Percentiles rank a stretch among this genome's conserved stretches.
These are phyloP conservation scores for Zymoseptoria crescenta DNA, from an alignment of 2,329 filamentous ascomycete species.

Conservation along the genomic window DNA sequence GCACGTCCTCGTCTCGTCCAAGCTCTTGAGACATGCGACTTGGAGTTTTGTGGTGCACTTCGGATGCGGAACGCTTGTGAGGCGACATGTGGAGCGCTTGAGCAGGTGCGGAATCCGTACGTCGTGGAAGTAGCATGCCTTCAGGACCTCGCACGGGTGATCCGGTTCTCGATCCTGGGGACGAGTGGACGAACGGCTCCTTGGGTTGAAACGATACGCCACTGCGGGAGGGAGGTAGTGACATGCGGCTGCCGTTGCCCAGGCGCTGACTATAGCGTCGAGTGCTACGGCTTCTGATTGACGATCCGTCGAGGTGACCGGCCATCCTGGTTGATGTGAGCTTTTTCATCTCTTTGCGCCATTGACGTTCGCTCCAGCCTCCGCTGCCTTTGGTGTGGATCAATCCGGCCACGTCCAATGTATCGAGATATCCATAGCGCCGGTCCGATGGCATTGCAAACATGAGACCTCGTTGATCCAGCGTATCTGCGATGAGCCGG, in stretches of 20 bases:
- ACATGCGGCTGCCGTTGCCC: constrained; percentile 33
- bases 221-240: constrained; percentile 29
- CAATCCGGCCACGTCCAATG: constrained; percentile 71
- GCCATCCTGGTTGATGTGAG: constrained; percentile 73
- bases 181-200: constrained; percentile 35
- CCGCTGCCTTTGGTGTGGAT: constrained; percentile 71
- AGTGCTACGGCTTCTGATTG: constrained; percentile 19
- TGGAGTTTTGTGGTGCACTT: constrained; percentile 35
- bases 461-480: constrained; percentile 87
- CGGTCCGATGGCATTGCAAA: constrained; percentile 91
- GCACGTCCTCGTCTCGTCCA: constrained; percentile 24
- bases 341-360: constrained; percentile 84
- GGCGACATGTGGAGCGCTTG: constrained; percentile 23
- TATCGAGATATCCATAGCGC: constrained; percentile 83
- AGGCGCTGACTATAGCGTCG: constrained; percentile 33
- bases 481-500: constrained; percentile 75
- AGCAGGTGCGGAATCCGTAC: constrained; percentile 39
- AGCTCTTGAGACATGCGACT: constrained; percentile 35
- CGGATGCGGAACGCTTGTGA: constrained; percentile 45
- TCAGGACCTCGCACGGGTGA: constrained; percentile 32
- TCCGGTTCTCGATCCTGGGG: constrained; percentile 37
- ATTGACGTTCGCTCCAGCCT: constrained; percentile 77
- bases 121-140: constrained; percentile 27
- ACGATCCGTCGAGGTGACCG: constrained; percentile 20
- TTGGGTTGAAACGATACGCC: constrained; percentile 35